These are phyloP conservation scores for Trichoderma asperelloides DNA, from an alignment of 495 filamentous ascomycete genomes.

Conservation along the genomic window DNA sequence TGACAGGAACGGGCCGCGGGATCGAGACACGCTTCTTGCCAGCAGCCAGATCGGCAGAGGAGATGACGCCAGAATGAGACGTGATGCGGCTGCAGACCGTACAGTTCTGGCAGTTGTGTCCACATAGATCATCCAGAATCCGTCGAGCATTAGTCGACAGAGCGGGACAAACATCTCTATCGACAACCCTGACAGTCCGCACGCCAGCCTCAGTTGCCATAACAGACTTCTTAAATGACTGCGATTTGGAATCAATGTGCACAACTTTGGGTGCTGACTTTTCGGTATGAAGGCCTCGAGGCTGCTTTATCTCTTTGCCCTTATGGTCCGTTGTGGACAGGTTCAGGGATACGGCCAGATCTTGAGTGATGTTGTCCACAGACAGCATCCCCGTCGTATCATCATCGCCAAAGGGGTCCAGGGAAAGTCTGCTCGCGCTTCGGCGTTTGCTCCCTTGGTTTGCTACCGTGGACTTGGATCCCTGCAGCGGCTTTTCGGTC, in stretches of 20 bases:
- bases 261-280: neutral
- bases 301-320: neutral
- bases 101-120: constrained; percentile 64
- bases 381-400: constrained; percentile 8
- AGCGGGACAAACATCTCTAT: constrained; percentile 25
- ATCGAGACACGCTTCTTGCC: constrained; percentile 51
- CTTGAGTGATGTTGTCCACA: constrained; percentile 7
- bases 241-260: constrained; percentile 1
- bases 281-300: neutral
- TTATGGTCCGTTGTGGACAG: neutral
- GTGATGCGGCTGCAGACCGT: constrained; percentile 58
- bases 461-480: neutral
- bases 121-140: constrained; percentile 49
- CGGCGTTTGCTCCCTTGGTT: constrained; percentile 12
- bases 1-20: constrained; percentile 62
- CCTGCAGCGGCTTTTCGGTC: neutral
- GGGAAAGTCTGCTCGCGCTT: neutral
- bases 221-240: neutral
- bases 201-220: neutral
- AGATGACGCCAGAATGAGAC: constrained; percentile 29
- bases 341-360: neutral
- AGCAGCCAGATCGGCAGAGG: constrained; percentile 19
- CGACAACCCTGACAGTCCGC: neutral
- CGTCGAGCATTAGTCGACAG: constrained; percentile 43
- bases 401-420: constrained; percentile 2